Evolutionary conservation across 352 stramenopile species (phyloP), one percentile per base, ranked within the genome.

Genomic region (Pythium guiyangense): DNA sequence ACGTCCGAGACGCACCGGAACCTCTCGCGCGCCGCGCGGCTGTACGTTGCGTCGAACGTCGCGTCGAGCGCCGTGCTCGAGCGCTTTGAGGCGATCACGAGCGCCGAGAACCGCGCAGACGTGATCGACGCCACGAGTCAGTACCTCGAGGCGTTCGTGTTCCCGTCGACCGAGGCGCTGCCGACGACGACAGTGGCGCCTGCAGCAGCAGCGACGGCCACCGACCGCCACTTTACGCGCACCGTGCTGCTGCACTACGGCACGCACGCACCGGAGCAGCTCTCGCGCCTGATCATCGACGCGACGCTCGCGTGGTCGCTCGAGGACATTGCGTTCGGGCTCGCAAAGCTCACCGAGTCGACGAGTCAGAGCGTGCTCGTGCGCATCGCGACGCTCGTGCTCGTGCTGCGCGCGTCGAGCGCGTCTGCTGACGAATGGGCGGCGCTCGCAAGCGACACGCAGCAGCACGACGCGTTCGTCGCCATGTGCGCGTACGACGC

Each of bases 101-200:
- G 71, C 0, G 50, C 61, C 12, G 67, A 70, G 27, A 69, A 82
- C 57, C 62, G 71, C 27, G 58, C 65, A n/a, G 66, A 90, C 48
- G 77, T 90, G 14, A 73, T 85, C 20, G 52, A 62, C 29, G 81
- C 77, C 3, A 90, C 75, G 11, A 71, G 72, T 0, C 74, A 77
- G 47, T 94, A 94, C 55, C 49, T 94, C 4, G 81, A 94, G 52
- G 82, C 78, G 12, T 90, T 90, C 31, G 72, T 90, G 26, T 94
- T 92, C 49, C 77, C 78, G 25, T 71, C 75, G 39, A 55, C 67
- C 11, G 40, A 62, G 47, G 64, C 73, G 37, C 61, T 47, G 50
- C 60, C 47, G 26, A 59, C 39, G 15, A 27, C 44, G 8, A 29
- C 14, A 59, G 12, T 56, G 53, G 35, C 58, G 61, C n/a, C 12